A percentile compares a stretch with the other conserved stretches of the same genome.
Conservation (phyloP, 768 basidiomycete species). For the Phallus indusiatus region DNA sequence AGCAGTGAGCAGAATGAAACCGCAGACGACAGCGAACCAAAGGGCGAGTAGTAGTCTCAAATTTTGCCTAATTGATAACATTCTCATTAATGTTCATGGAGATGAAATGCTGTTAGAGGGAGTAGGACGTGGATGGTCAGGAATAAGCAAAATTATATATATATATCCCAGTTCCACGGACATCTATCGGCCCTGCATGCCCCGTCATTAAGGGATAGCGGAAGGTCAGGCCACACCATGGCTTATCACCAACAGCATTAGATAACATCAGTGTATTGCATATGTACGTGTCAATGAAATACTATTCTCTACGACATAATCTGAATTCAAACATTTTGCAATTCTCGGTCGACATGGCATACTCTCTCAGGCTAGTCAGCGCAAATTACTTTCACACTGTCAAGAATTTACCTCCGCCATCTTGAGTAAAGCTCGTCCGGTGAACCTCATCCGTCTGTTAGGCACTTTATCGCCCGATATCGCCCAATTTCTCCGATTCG, state of each 20-base stretch:
- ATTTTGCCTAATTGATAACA: too few relatives aligned
- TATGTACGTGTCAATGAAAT: too few relatives aligned
- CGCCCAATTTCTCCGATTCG: too few relatives aligned
- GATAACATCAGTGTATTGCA: too few relatives aligned
- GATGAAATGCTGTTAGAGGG: too few relatives aligned
- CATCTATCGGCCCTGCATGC: background rate
- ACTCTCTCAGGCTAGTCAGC: background rate
- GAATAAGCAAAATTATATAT: background rate
- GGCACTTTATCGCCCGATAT: too few relatives aligned
- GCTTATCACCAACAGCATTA: background rate
- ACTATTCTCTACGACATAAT: too few relatives aligned
- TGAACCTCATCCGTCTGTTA: too few relatives aligned
- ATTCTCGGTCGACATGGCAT: background rate
- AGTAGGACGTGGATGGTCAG: background rate
- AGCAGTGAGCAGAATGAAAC: background rate
- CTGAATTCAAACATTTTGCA: background rate
- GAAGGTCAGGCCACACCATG: background rate
- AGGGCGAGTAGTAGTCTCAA: background rate
- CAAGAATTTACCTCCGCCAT: background rate
- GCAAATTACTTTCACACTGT: background rate
- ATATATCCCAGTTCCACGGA: background rate
- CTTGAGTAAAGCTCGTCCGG: too few relatives aligned
- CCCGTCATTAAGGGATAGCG: background rate
- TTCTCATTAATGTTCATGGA: too few relatives aligned
- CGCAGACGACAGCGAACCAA: background rate